These are phyloP conservation scores for Juncus effusus DNA, from an alignment of 176 grass and related monocot genomes.

Conservation along the genomic window DNA sequence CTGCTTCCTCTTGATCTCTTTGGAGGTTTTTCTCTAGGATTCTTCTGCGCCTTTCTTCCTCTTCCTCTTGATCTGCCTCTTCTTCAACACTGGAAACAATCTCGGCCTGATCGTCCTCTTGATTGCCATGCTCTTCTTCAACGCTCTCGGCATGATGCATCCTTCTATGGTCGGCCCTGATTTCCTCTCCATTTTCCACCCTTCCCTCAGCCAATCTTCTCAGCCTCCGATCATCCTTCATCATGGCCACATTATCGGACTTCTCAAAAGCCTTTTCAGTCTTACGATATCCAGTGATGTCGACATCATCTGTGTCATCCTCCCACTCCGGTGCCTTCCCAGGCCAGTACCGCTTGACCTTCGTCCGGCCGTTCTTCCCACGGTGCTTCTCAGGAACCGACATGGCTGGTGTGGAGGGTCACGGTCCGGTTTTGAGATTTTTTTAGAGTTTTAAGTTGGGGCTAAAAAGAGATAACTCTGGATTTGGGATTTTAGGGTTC, in stretches of 20 bases:
- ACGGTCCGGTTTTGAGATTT: too few relatives aligned
- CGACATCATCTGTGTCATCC: conserved; percentile 32
- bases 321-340: conserved; percentile 83
- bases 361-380: conserved; percentile 88
- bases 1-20: conserved; percentile 45
- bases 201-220: conserved; percentile 62
- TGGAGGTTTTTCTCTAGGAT: conserved; percentile 59
- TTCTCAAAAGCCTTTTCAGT: conserved; percentile 69
- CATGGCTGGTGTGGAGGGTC: conserved; percentile 45
- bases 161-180: conserved; percentile 69
- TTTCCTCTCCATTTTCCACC: conserved; percentile 67
- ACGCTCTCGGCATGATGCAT: conserved; percentile 75
- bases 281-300: conserved; percentile 19
- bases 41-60: conserved; percentile 70
- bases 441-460: too few relatives aligned
- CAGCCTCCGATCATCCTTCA: conserved; percentile 68
- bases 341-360: conserved; percentile 88
- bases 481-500: too few relatives aligned
- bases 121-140: conserved; percentile 45
- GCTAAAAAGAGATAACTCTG: too few relatives aligned
- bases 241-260: conserved; percentile 9
- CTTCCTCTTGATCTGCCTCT: conserved; percentile 78
- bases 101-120: conserved; percentile 54
- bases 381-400: conserved; percentile 83
- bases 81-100: too few relatives aligned